Percentiles rank a stretch among this genome's conserved stretches.
Conservation (phyloP, 2,329 filamentous ascomycete species). For the Pezicula rhizophila region DNA sequence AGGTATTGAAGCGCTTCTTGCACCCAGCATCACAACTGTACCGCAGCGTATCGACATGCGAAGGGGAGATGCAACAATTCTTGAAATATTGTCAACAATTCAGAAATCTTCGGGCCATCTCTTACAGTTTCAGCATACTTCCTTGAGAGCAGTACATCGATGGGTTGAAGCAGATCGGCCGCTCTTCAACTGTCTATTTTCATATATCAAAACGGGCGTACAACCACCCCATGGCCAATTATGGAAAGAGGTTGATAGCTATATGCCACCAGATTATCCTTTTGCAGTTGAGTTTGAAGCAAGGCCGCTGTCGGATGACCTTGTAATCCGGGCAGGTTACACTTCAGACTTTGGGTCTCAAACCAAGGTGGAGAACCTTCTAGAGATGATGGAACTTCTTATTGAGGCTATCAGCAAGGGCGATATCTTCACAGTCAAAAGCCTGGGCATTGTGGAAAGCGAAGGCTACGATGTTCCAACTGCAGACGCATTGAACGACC, state of each 20-base stretch:
- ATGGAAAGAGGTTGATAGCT: conserved; percentile 27
- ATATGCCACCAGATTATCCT: conserved; percentile 30
- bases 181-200: conserved; percentile 31
- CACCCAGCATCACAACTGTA: not conserved
- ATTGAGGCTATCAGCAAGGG: conserved; percentile 22
- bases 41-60: not conserved
- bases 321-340: conserved; percentile 23
- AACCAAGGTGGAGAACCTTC: conserved; percentile 19
- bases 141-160: conserved; percentile 29
- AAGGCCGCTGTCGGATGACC: conserved; percentile 14
- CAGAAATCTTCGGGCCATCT: not conserved
- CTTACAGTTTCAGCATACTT: conserved; percentile 26
- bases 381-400: conserved; percentile 29
- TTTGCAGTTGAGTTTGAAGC: conserved; percentile 30
- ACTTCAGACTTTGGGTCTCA: conserved; percentile 21
- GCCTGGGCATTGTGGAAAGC: conserved; percentile 8
- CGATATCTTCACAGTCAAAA: conserved; percentile 21
- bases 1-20: not conserved
- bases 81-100: not conserved
- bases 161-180: conserved; percentile 28
- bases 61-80: not conserved
- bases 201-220: conserved; percentile 18
- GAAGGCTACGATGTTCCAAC: too few species aligned
- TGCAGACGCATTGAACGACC: not conserved
- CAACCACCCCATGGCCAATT: conserved; percentile 9